Base-by-base conservation (phyloP, 1,284 basidiomycete genomes). In the Vanrija sp. region DNA sequence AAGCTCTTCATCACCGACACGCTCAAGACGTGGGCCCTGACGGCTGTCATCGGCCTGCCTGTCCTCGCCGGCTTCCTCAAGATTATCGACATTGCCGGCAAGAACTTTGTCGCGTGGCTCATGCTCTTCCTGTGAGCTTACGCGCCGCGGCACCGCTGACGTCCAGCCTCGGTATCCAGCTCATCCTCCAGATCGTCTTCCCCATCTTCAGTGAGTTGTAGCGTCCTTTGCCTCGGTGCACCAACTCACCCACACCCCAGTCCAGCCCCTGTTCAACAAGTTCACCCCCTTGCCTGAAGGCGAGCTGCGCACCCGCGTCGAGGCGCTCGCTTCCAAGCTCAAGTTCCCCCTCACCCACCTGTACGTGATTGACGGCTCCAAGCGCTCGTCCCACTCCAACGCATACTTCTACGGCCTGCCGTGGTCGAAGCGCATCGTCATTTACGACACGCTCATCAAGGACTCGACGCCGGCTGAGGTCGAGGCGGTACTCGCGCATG, bases 211-310 rank as follows among this genome's bases (percentile, higher is more conserved):
- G 72, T 73, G 44, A 56, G 67, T 63, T n/a, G 2, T 5, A 40
- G 23, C 1, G 1, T 10, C 38, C 19, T 14, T 12, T 23, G 21
- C 38, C 19, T 14, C 7, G 2, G 21, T 23, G 21, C 21, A 23
- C 21, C 21, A 23, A 23, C n/a, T 38, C 6, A 29, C 54, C 51
- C 14, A 54, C 54, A 7, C 44, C 12, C 16, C 59, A 72, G 71
- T 98, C 64, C 92, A 95, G 68, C 94, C 95, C 0, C 80, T 98
- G 42, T 97, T 98, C 83, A 98, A 98, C 83, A 97, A 91, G 76
- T 85, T 97, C 38, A 91, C 91, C 1, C 91, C 92, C 1, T 82
- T 98, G 5, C 80, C 83, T 0, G 72, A 78, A 26, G 88, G 91
- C 38, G 86, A 89, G 43, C 79, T 95, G 15, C 84, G 88, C 29